These are phyloP conservation scores for Wolfiporia cocos DNA, from an alignment of 1,284 basidiomycete genomes.

Conservation along the genomic window DNA sequence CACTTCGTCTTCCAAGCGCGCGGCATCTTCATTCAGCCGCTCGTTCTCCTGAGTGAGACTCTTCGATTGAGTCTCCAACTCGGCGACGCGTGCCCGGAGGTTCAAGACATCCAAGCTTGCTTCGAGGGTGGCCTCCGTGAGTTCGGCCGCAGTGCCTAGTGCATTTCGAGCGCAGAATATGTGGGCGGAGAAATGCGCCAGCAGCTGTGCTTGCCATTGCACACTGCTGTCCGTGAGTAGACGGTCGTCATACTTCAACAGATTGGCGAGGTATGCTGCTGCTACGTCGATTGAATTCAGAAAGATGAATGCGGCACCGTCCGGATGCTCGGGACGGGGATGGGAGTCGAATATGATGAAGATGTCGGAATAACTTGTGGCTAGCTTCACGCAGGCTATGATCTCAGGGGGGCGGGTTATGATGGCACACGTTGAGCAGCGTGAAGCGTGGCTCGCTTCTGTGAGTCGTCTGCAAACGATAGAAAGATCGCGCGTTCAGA, in stretches of 20 bases:
- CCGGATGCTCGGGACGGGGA: constrained; percentile 44
- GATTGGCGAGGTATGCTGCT: constrained; percentile 38
- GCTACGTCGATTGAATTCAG: constrained; percentile 34
- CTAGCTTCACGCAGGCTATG: constrained; percentile 47
- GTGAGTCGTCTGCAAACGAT: constrained; percentile 4
- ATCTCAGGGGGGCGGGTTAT: constrained; percentile 70
- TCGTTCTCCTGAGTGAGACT: constrained; percentile 28
- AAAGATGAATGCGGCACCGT: constrained; percentile 52
- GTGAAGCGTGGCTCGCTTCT: constrained; percentile 23
- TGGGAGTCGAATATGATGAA: constrained; percentile 65
- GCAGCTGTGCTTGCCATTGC: constrained; percentile 60
- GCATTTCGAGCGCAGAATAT: constrained; percentile 33
- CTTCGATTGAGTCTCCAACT: constrained; percentile 27
- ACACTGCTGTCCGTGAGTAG: constrained; percentile 37
- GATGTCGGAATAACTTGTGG: constrained; percentile 23
- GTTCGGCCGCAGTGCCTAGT: constrained; percentile 13
- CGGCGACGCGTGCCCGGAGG: constrained; percentile 34
- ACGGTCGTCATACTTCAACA: constrained; percentile 42
- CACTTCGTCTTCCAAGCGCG: constrained; percentile 22
- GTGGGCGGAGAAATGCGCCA: constrained; percentile 52
- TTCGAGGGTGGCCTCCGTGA: constrained; percentile 34
- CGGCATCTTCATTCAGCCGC: constrained; percentile 16
- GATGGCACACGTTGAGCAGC: constrained; percentile 37
- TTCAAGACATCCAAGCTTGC: constrained; percentile 41
- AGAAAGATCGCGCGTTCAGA: too few relatives aligned